phyloP scores from a whole-genome alignment of 345 rosid species.

The Sapria himalayana region DNA sequence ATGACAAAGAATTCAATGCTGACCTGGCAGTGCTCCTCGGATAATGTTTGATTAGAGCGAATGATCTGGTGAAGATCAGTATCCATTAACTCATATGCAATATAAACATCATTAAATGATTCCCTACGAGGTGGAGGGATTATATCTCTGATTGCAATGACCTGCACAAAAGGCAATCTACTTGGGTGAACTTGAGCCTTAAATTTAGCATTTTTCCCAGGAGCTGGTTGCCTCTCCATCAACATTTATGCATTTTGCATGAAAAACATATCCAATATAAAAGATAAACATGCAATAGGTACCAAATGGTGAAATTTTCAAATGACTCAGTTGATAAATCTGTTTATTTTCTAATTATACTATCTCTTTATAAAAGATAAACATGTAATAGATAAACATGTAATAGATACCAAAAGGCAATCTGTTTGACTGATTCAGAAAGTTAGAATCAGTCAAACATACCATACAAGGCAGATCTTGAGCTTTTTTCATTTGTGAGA shows the following conservation, averaged over 20 bases:
- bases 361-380: too few species aligned
- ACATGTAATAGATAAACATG: too few species aligned
- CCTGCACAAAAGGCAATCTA: conserved; percentile 23
- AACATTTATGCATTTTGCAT: neutral
- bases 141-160: conserved; percentile 76
- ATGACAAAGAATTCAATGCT: conserved; percentile 4
- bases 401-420: too few species aligned
- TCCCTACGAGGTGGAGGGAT: conserved; percentile 59
- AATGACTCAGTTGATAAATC: too few species aligned
- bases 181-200: conserved; percentile 2
- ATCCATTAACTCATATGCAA: conserved; percentile 73
- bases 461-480: too few species aligned
- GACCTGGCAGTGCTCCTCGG: conserved; percentile 65
- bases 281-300: too few species aligned
- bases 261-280: neutral
- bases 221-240: neutral
- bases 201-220: too few species aligned
- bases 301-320: too few species aligned
- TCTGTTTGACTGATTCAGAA: too few species aligned
- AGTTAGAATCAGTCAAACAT: too few species aligned
- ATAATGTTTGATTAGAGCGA: conserved; percentile 36
- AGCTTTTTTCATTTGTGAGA: too few species aligned
- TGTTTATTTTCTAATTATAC: too few species aligned
- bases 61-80: conserved; percentile 44
- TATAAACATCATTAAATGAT: conserved; percentile 60